Conservation (phyloP, 208 protist species). For the Vickermania ingenoplastis region DNA sequence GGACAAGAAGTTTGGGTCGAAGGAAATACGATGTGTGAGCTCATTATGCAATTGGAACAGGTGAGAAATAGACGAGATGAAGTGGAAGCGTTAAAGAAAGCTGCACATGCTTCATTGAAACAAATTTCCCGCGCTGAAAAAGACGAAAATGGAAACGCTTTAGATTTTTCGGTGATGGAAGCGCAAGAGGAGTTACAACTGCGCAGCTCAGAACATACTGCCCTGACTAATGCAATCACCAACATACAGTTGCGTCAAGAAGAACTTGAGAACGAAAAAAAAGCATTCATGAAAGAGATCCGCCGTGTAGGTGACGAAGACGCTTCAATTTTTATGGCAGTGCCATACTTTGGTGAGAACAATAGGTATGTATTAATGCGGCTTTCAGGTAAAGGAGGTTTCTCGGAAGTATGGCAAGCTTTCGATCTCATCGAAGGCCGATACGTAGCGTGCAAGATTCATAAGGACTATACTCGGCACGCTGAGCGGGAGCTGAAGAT, state of each 20-base stretch:
- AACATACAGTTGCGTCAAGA: conserved; percentile 25
- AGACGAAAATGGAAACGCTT: conserved; percentile 36
- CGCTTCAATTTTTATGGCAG: conserved; percentile 46
- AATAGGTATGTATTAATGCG: conserved; percentile 83
- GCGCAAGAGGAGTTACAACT: conserved; percentile 44
- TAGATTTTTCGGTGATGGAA: conserved; percentile 32
- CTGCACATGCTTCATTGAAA: conserved; percentile 33
- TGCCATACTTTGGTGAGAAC: conserved; percentile 32
- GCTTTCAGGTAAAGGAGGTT: conserved; percentile 92
- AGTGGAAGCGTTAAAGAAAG: conserved; percentile 48
- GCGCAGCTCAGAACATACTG: conserved; percentile 36
- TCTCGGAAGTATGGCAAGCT: conserved; percentile 93
- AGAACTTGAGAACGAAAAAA: conserved; percentile 59
- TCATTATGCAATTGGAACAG: conserved; percentile 38
- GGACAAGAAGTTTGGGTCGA: conserved; percentile 66
- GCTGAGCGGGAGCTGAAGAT: conserved; percentile 91
- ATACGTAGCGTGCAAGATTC: conserved; percentile 95
- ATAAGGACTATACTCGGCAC: conserved; percentile 91
- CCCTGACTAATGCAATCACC: conserved; percentile 27
- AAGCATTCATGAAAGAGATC: conserved; percentile 72
- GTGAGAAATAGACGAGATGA: conserved; percentile 26
- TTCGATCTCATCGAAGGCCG: conserved; percentile 77
- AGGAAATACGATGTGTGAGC: conserved; percentile 32
- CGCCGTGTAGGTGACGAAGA: conserved; percentile 73
- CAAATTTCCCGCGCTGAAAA: conserved; percentile 40